phyloP scores from a whole-genome alignment of 306 rosid genomes.

The Fragaria iinumae region DNA sequence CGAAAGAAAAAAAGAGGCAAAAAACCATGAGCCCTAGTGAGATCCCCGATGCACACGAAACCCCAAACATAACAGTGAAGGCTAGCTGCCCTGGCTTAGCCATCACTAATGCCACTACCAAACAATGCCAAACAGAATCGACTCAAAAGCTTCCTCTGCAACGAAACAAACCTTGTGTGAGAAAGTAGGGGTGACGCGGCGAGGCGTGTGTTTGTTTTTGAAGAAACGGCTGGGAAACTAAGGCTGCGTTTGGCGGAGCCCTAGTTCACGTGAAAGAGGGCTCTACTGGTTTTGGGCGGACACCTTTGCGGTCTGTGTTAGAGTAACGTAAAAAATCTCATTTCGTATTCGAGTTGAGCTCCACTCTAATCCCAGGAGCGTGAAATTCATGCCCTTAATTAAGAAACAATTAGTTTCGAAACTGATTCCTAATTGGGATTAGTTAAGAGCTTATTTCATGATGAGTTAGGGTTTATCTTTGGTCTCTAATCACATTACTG shows the following conservation, averaged over 20 bases:
- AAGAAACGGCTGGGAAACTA: not conserved
- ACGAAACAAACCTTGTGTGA: not conserved
- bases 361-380: not conserved
- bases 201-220: slow-evolving; percentile 16
- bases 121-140: slow-evolving; percentile 15
- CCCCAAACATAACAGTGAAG: slow-evolving; percentile 6
- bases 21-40: not conserved
- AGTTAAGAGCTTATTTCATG: not conserved
- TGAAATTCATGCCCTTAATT: not conserved
- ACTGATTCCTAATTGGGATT: not conserved
- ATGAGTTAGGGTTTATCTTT: not conserved
- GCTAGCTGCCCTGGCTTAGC: not conserved
- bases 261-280: slow-evolving; percentile 8
- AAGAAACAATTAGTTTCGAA: not conserved
- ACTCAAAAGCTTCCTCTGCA: not conserved
- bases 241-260: slow-evolving; percentile 1
- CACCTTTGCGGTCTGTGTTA: not conserved
- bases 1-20: not conserved
- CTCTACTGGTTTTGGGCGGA: not conserved
- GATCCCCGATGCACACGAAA: slow-evolving; percentile 23
- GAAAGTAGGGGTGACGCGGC: slow-evolving; percentile 13
- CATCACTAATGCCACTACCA: slow-evolving; percentile 9
- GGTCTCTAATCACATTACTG: not conserved
- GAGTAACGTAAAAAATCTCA: slow-evolving; percentile 12
- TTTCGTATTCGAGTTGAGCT: not conserved